phyloP scores from a whole-genome alignment of 148 eudicot species.

The Mesembryanthemum crystallinum region DNA sequence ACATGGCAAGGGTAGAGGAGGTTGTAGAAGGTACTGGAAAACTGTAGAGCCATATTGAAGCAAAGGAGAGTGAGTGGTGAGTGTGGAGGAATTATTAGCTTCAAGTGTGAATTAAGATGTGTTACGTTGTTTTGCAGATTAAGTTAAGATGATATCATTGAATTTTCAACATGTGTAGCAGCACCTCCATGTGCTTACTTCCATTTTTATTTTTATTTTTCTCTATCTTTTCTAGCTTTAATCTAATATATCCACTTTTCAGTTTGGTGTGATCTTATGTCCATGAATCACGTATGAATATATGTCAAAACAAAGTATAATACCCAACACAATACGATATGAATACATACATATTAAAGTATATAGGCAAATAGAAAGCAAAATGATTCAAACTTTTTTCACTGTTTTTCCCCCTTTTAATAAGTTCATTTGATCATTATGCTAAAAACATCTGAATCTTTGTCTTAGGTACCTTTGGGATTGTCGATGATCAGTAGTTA shows the following conservation, averaged over 20 bases:
- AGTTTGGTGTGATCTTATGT: background rate
- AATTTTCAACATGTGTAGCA: conserved; percentile 6
- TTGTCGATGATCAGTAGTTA: background rate
- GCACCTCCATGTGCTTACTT: background rate
- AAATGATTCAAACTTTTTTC: background rate
- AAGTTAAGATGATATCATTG: conserved; percentile 17
- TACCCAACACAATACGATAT: no score
- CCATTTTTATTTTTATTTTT: background rate
- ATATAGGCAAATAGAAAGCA: background rate
- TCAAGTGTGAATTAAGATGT: conserved; percentile 6
- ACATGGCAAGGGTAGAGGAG: no score
- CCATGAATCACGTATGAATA: background rate
- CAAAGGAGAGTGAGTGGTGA: background rate
- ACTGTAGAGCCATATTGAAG: no score
- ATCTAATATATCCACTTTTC: conserved; percentile 5
- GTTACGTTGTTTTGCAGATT: background rate
- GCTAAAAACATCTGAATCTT: background rate
- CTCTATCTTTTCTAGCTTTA: background rate
- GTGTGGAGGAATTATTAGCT: background rate
- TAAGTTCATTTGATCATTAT: background rate
- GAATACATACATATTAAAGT: background rate
- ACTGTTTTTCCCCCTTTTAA: background rate
- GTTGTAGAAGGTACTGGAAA: no score
- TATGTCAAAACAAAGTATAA: no score
- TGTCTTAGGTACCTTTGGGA: background rate